Percentiles rank a stretch among this genome's conserved stretches.
Conservation (phyloP, 768 basidiomycete genomes). For the Lepiota subincarnata region DNA sequence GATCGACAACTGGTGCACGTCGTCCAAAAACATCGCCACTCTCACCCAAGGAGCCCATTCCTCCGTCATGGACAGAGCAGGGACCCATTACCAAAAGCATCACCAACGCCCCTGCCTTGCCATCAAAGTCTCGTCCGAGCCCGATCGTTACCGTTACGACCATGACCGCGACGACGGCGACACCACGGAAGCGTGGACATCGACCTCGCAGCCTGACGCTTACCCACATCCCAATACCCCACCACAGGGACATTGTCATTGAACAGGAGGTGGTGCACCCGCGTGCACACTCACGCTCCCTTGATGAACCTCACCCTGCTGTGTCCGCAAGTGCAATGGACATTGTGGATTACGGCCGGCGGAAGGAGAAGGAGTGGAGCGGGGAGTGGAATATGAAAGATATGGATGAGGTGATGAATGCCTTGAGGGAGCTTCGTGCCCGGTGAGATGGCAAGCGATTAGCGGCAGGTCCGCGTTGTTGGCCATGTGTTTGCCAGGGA, state of each 20-base stretch:
- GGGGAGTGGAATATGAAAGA: conserved; percentile 36
- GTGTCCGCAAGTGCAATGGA: conserved; percentile 1
- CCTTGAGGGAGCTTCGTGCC: conserved; percentile 25
- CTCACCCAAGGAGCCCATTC: not conserved
- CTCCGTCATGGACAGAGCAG: not conserved
- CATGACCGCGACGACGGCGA: not conserved
- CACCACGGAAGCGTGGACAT: conserved; percentile 8
- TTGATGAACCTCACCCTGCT: not conserved
- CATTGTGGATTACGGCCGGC: conserved; percentile 19
- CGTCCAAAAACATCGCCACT: not conserved
- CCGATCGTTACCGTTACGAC: not conserved
- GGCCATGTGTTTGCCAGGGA: not conserved
- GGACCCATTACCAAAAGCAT: not conserved
- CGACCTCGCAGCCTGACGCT: conserved; percentile 16
- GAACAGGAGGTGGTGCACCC: not conserved
- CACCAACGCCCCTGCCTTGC: not conserved
- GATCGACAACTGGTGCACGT: not conserved
- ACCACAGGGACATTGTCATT: not conserved
- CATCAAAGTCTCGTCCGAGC: not conserved
- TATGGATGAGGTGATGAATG: conserved; percentile 30
- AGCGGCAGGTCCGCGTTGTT: not conserved
- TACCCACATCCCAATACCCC: not conserved
- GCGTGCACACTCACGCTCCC: not conserved
- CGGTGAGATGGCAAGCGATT: conserved; percentile 6
- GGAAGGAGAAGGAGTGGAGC: conserved; percentile 35